Evolutionary conservation across 768 basidiomycete species (phyloP).

Genomic region (Collybiopsis confluens): DNA sequence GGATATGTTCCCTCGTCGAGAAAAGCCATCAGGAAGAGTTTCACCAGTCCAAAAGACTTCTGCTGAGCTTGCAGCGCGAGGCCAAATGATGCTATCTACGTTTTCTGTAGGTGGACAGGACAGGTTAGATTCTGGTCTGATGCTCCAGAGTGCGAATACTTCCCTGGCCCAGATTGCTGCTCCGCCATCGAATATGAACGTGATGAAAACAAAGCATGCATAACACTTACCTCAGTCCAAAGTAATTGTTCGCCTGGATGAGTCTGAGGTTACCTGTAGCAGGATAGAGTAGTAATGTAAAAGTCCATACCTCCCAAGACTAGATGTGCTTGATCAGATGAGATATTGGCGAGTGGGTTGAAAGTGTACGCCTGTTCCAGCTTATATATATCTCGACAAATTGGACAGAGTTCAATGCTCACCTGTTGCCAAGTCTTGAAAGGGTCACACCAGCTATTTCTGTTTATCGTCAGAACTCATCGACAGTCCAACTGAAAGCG

Average conservation of each 20-base stretch:
- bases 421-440: constrained; percentile 51
- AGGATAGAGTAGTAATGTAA: too few relatives aligned
- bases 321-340: constrained; percentile 26
- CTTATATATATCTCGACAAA: neutral
- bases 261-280: too few relatives aligned
- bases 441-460: constrained; percentile 45
- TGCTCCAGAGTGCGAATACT: too few relatives aligned
- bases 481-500: neutral
- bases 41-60: constrained; percentile 55
- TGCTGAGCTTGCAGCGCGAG: constrained; percentile 39
- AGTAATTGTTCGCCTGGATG: constrained; percentile 35
- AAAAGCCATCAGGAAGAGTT: constrained; percentile 7
- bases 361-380: constrained; percentile 38
- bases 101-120: constrained; percentile 42
- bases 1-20: constrained; percentile 2
- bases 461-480: constrained; percentile 15
- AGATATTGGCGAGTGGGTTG: constrained; percentile 43
- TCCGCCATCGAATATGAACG: neutral
- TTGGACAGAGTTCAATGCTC: constrained; percentile 13
- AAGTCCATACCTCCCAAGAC: constrained; percentile 36
- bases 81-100: constrained; percentile 46
- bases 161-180: too few relatives aligned
- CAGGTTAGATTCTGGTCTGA: constrained; percentile 16
- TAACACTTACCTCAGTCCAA: constrained; percentile 38
- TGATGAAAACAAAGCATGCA: too few relatives aligned